These are phyloP conservation scores for Allium cepa DNA, from an alignment of 106 monocot genomes.

Conservation along the genomic window DNA sequence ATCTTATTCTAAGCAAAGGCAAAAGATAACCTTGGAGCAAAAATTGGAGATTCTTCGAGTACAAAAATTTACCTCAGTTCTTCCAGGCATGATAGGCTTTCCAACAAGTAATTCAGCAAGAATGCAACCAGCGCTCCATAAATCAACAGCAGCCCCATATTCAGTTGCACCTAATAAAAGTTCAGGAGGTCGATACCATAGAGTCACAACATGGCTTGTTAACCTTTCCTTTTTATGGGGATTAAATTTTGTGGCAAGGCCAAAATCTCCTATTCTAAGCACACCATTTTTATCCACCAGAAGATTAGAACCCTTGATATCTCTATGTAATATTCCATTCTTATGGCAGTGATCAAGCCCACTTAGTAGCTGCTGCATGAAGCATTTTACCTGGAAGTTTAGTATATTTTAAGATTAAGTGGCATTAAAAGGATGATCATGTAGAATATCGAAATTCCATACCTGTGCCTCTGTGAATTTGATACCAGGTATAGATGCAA, in stretches of 20 bases:
- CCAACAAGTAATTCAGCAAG: constrained; percentile 50
- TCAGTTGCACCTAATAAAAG: constrained; percentile 73
- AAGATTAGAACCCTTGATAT: constrained; percentile 89
- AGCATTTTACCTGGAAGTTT: constrained; percentile 59
- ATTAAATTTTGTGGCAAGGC: constrained; percentile 54
- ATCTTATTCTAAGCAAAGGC: background rate
- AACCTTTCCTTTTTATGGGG: constrained; percentile 43
- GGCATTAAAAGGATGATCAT: too few species aligned
- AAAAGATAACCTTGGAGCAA: background rate
- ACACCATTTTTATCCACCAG: constrained; percentile 59
- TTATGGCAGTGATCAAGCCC: constrained; percentile 82
- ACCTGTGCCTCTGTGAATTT: constrained; percentile 12
- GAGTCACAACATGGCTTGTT: constrained; percentile 77
- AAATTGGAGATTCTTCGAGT: too few species aligned
- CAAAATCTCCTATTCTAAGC: constrained; percentile 78
- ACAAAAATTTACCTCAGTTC: constrained; percentile 37
- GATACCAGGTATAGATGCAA: constrained; percentile 1
- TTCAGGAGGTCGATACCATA: constrained; percentile 91
- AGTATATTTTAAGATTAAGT: too few species aligned
- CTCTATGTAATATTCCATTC: constrained; percentile 65
- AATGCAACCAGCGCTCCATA: constrained; percentile 72
- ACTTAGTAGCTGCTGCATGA: constrained; percentile 64
- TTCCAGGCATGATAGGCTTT: constrained; percentile 47
- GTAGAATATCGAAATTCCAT: background rate
- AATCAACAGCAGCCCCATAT: constrained; percentile 44